These are phyloP conservation scores for Leishmania major DNA, from an alignment of 208 protist species.

Conservation along the genomic window DNA sequence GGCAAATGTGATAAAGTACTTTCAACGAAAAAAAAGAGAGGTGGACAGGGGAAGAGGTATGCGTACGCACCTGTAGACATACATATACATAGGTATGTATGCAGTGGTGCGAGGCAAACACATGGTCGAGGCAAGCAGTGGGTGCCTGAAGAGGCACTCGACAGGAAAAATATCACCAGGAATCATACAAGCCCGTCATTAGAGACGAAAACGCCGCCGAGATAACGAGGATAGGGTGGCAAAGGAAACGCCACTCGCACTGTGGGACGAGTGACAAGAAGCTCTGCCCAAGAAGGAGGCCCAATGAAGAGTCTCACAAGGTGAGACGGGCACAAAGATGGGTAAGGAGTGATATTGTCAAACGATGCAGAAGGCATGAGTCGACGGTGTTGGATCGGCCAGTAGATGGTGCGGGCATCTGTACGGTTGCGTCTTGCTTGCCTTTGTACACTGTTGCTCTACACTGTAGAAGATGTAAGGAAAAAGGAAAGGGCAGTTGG, in stretches of 20 bases:
- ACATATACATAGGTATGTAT: not conserved
- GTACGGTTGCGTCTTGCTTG: not conserved
- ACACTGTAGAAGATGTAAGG: not conserved
- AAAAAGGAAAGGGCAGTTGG: not conserved
- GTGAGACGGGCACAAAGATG: not conserved
- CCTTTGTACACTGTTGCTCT: not conserved
- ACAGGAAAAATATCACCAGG: not conserved
- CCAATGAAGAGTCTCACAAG: not conserved
- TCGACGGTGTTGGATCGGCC: not conserved
- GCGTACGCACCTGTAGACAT: not conserved
- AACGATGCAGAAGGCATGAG: not conserved
- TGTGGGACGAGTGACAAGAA: not conserved
- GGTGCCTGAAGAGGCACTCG: not conserved
- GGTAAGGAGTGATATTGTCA: not conserved
- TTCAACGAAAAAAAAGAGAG: too few relatives aligned
- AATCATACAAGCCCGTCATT: not conserved
- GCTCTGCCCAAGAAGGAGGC: not conserved
- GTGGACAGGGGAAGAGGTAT: not conserved
- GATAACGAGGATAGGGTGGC: not conserved
- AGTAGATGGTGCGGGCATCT: not conserved
- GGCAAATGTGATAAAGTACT: not conserved
- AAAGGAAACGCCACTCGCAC: not conserved
- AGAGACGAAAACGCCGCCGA: not conserved
- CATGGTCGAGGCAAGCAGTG: not conserved
- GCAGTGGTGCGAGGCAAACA: too few relatives aligned